Conservation (phyloP, 2,329 filamentous ascomycete genomes). For the Paramyrothecium sp. region DNA sequence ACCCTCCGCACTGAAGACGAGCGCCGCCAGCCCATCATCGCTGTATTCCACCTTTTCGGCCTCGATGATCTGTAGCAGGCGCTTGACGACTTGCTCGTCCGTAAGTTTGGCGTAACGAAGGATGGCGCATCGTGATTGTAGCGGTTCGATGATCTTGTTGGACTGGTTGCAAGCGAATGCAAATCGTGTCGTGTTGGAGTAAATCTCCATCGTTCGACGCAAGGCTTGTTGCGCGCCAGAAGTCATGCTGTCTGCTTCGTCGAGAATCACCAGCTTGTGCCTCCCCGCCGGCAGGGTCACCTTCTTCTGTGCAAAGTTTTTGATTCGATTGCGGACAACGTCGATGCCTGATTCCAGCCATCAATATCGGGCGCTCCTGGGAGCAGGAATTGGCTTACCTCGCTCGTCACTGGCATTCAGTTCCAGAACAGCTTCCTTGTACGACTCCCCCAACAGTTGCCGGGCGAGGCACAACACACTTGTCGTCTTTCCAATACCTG, state of each 20-base stretch:
- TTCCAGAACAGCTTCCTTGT: conserved; percentile 96
- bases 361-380: background rate
- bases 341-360: conserved; percentile 68
- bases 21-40: conserved; percentile 90
- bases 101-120: conserved; percentile 90
- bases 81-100: conserved; percentile 87
- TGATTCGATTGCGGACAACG: conserved; percentile 95
- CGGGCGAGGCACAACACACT: conserved; percentile 90
- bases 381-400: conserved; percentile 45
- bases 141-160: conserved; percentile 99
- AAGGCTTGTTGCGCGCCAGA: conserved; percentile 94
- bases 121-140: conserved; percentile 95
- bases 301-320: conserved; percentile 98
- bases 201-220: conserved; percentile 97
- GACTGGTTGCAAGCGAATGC: conserved; percentile 98
- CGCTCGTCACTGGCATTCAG: conserved; percentile 95
- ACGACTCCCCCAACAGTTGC: conserved; percentile 86
- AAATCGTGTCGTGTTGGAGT: conserved; percentile 93
- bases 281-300: conserved; percentile 87
- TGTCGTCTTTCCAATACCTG: conserved; percentile 97
- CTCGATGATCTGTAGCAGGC: conserved; percentile 87
- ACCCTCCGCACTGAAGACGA: conserved; percentile 95
- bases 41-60: conserved; percentile 88
- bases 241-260: conserved; percentile 98
- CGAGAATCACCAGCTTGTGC: conserved; percentile 95